Evolutionary conservation across 352 stramenopile genomes (phyloP), one percentile per base, ranked within the genome.

Genomic region (Achlya hypogyna): DNA sequence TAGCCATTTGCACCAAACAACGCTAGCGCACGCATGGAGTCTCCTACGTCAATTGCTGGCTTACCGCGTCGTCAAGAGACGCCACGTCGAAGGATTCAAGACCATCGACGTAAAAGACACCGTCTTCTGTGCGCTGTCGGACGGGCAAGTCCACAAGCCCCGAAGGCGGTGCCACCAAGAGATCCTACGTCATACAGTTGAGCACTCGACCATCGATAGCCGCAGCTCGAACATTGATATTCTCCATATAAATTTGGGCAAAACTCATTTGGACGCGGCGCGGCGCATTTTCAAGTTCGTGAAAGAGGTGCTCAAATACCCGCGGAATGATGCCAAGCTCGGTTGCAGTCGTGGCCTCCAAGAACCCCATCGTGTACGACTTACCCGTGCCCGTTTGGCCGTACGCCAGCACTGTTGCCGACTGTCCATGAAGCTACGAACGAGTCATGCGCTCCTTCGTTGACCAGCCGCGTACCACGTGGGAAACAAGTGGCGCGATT

Each of bases 241-340:
- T 84, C 52, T 89, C 80, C n/a, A 91, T 75, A 38, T 91, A 89
- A 68, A 91, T 91, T 54, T 89, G 80, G 23, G 88, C 51, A 53
- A 89, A 89, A 18, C 76, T 85, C 69, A 91, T 78, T 10, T 77
- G 54, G 0, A 75, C 63, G 27, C 56, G 23, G 2, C 28, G 22
- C 42, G n/a, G 20, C 40, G 34, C 43, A 34, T 80, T 78, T 12
- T 45, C 60, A 4, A 29, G 64, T n/a, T 54, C 38, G 35, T 71
- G 54, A 58, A 77, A 81, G 1, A 89, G 74, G 54, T 91, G 78
- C 5, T 69, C 42, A 16, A 89, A 47, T 0, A 82, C 80, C 0
- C 82, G 82, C n/a, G 82, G 82, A 28, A 88, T 91, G 51, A 91
- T 72, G 1, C 80, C 82, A 28, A 76, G 70, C 18, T 82, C 72